These are phyloP conservation scores for Saccharata proteae DNA, from an alignment of 2,329 filamentous ascomycete genomes.

Conservation along the genomic window DNA sequence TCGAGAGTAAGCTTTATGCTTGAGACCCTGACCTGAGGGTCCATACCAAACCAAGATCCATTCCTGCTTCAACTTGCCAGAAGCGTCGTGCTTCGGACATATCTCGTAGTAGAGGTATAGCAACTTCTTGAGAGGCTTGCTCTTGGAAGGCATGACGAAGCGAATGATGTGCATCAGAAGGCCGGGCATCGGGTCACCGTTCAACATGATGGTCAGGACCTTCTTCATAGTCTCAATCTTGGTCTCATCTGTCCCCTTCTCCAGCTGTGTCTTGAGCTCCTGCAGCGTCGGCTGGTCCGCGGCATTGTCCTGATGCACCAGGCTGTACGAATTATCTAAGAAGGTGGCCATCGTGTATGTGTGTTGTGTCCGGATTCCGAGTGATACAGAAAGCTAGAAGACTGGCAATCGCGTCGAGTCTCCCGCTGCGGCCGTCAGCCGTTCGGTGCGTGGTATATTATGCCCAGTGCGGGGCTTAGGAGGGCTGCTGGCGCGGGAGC, in stretches of 20 bases:
- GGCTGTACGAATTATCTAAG: slow-evolving; percentile 86
- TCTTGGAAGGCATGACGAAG: slow-evolving; percentile 98
- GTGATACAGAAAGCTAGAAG: not conserved
- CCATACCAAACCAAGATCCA: slow-evolving; percentile 96
- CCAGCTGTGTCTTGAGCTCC: slow-evolving; percentile 83
- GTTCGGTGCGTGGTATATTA: slow-evolving; percentile 9
- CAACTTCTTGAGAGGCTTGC: slow-evolving; percentile 92
- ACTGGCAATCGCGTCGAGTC: slow-evolving; percentile 15
- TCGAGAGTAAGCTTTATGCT: slow-evolving; percentile 4
- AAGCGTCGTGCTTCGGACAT: slow-evolving; percentile 85
- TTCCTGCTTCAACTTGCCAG: slow-evolving; percentile 95
- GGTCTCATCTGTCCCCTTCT: slow-evolving; percentile 85
- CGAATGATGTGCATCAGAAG: slow-evolving; percentile 99
- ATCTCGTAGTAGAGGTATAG: slow-evolving; percentile 99
- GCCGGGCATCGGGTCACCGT: slow-evolving; percentile 89
- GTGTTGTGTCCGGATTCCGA: not conserved
- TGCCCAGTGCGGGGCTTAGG: slow-evolving; percentile 8
- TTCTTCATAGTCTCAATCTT: slow-evolving; percentile 84
- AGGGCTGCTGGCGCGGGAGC: no score
- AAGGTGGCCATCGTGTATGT: slow-evolving; percentile 73
- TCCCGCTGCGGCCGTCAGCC: slow-evolving; percentile 19
- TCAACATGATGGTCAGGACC: slow-evolving; percentile 94
- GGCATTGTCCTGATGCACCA: slow-evolving; percentile 96
- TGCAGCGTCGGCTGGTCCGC: slow-evolving; percentile 82
- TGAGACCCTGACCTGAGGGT: slow-evolving; percentile 12